These are phyloP conservation scores for Botrytis aclada DNA, from an alignment of 2,329 filamentous ascomycete species.

Conservation along the genomic window DNA sequence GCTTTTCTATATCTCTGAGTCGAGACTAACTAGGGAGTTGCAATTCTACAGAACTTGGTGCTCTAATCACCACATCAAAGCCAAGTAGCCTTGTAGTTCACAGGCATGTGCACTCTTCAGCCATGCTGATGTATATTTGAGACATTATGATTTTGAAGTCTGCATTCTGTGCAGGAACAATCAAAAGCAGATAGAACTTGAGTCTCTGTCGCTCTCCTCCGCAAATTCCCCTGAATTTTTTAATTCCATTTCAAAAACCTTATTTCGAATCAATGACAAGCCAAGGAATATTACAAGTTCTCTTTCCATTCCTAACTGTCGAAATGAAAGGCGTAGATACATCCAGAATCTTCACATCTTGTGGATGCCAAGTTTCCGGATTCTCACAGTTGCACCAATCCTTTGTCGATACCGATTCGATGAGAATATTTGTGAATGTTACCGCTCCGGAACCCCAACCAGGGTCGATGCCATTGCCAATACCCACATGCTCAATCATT, in stretches of 20 bases:
- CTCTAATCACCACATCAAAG: neutral
- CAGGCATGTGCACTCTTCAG: neutral
- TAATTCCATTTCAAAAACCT: neutral
- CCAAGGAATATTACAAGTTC: constrained; percentile 1
- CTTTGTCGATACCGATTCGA: neutral
- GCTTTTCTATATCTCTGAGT: neutral
- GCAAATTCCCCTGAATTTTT: no score
- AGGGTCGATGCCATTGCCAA: neutral
- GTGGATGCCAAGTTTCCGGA: neutral
- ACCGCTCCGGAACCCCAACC: constrained; percentile 13
- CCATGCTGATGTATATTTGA: neutral
- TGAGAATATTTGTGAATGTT: constrained; percentile 16
- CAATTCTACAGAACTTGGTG: no score
- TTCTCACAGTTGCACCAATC: constrained; percentile 16
- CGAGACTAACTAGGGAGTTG: neutral
- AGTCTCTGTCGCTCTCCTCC: neutral
- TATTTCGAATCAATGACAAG: neutral
- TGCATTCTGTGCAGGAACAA: neutral
- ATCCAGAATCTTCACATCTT: constrained; percentile 1
- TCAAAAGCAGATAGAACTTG: neutral
- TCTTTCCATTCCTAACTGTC: neutral
- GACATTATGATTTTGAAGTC: neutral
- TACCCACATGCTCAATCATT: constrained; percentile 5
- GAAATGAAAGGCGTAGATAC: neutral
- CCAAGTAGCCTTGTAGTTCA: neutral